Evolutionary conservation across 257 asterid genomes (phyloP), one percentile per base, ranked within the genome.

Genomic region (Petrea volubilis): DNA sequence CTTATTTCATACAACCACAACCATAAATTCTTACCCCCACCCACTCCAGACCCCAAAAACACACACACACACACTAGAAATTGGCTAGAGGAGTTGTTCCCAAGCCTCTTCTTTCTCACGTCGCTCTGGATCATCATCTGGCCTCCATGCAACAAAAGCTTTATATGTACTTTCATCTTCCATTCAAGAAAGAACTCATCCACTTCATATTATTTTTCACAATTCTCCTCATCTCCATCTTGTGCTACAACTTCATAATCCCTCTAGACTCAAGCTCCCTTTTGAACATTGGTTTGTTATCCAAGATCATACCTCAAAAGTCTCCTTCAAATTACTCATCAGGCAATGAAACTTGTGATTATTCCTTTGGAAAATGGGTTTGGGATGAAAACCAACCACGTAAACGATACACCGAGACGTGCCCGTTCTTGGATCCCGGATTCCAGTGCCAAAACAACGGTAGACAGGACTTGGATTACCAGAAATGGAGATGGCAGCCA

Each of bases 401-500:
- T 28, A 69, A 41, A 17, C 62, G 78, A 21, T 94, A 94, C 77
- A 9, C 79, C 6, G 98, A 94, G 78, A 59, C 79, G 3, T 94
- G 98, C 86, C 93, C 91, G 2, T 94, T 91, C 72, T 63, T 94
- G 68, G 98, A 94, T 74, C 93, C 95, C 0, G 98, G 98, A 1
- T 94, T 94, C 67, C 90, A 96, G 5, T 94, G 98, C 80, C 86
- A 41, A 34, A 57, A 6, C 7, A 91, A 71, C 46, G 98, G 98
- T 1, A 70, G 98, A 13, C 63, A 17, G 1, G 92, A 94, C 57
- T 52, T 62, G 10, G 86, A 51, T 38, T 94, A 83, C 33, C 93
- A 68, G 69, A 91, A 86, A 57, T 94, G 98, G 98, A 83, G 96
- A 15, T 94, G 98, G 98, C 87, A 82, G 56, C 97, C 98, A 13